Conservation (phyloP, 306 rosid species). For the Rubus parviflorus region DNA sequence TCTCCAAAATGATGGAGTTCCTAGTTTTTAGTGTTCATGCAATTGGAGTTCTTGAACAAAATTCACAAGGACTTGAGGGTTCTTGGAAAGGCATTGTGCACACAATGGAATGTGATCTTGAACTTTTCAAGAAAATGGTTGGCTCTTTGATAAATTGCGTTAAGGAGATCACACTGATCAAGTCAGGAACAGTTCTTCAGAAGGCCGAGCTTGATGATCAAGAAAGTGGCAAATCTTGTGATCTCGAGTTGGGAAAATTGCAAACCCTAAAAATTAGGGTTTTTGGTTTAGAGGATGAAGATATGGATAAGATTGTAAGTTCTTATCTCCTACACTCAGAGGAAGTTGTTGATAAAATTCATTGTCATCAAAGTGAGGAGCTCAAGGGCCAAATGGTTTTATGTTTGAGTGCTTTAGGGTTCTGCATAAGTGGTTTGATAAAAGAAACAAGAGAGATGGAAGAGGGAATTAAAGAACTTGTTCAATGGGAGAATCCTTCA, state of each 20-base stretch:
- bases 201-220: slow-evolving; percentile 24
- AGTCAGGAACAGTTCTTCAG: slow-evolving; percentile 41
- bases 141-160: slow-evolving; percentile 31
- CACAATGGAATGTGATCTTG: slow-evolving; percentile 42
- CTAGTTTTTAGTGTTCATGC: slow-evolving; percentile 44
- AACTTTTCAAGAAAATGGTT: slow-evolving; percentile 41
- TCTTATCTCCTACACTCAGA: slow-evolving; percentile 40
- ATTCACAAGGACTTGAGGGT: slow-evolving; percentile 27
- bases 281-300: slow-evolving; percentile 37
- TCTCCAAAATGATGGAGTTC: slow-evolving; percentile 44
- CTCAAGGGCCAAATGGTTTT: slow-evolving; percentile 44
- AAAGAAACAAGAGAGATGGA: slow-evolving; percentile 45
- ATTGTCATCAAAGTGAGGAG: slow-evolving; percentile 36
- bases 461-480: slow-evolving; percentile 43
- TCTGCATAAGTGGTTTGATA: slow-evolving; percentile 30
- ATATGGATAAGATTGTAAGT: slow-evolving; percentile 35
- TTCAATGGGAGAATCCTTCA: slow-evolving; percentile 59
- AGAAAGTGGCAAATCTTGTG: slow-evolving; percentile 30
- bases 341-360: slow-evolving; percentile 35
- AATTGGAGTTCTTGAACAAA: slow-evolving; percentile 38
- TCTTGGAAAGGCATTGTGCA: slow-evolving; percentile 30
- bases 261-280: not conserved
- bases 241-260: slow-evolving; percentile 54
- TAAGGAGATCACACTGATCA: slow-evolving; percentile 34
- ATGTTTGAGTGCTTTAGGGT: slow-evolving; percentile 36